A percentile compares a stretch with the other conserved stretches of the same genome.
phyloP scores from a whole-genome alignment of 1,284 basidiomycete genomes.

The Ceratobasidium sp. region DNA sequence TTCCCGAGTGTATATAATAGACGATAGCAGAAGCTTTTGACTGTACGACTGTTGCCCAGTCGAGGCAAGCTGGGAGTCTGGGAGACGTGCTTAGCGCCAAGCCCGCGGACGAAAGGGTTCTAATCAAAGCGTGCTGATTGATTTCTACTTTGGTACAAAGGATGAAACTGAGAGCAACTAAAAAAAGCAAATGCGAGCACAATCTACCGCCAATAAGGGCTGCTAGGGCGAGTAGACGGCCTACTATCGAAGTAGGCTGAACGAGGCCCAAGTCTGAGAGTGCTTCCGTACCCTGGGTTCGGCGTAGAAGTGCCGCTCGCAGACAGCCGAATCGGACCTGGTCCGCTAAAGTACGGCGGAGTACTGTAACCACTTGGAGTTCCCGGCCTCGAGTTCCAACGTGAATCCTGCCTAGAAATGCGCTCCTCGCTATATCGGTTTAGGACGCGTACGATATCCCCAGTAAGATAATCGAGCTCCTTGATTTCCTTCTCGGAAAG shows the following conservation, averaged over 20 bases:
- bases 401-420: conserved; percentile 71
- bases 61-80: conserved; percentile 6
- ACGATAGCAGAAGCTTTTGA: not conserved
- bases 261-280: conserved; percentile 18
- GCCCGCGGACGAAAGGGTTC: conserved; percentile 19
- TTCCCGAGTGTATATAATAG: not conserved
- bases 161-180: not conserved
- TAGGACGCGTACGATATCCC: conserved; percentile 79
- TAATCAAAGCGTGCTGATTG: conserved; percentile 27
- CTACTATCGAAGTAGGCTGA: conserved; percentile 34
- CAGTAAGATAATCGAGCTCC: conserved; percentile 81
- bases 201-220: conserved; percentile 31
- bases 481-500: conserved; percentile 75
- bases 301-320: conserved; percentile 35
- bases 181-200: not conserved
- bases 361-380: conserved; percentile 64
- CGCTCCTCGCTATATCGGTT: conserved; percentile 75
- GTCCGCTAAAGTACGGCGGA: conserved; percentile 20
- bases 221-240: conserved; percentile 35
- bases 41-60: conserved; percentile 1
- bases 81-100: conserved; percentile 26
- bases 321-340: conserved; percentile 30
- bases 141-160: conserved; percentile 41
- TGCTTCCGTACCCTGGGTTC: conserved; percentile 21
- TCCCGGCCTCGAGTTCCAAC: conserved; percentile 70